phyloP scores from a whole-genome alignment of 371 early-diverging fungal genomes.

The Lichtheimia corymbifera region DNA sequence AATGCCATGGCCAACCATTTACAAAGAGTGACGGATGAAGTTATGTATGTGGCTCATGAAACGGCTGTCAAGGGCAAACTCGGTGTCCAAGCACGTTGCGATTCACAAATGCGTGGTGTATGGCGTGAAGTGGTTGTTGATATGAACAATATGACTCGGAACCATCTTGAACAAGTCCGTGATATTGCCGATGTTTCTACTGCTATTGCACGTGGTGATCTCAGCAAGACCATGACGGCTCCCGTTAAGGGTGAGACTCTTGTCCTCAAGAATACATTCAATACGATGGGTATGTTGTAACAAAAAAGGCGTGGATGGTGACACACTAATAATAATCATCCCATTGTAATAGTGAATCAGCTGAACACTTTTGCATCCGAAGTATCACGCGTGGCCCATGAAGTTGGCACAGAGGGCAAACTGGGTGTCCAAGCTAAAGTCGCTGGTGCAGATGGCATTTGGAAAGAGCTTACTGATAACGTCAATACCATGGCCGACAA shows the following conservation, averaged over 20 bases:
- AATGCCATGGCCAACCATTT: conserved; percentile 69
- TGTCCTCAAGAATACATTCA: conserved; percentile 71
- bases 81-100: conserved; percentile 57
- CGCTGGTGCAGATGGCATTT: conserved; percentile 52
- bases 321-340: neutral
- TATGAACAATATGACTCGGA: conserved; percentile 66
- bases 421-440: conserved; percentile 32
- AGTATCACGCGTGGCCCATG: conserved; percentile 38
- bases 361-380: conserved; percentile 36
- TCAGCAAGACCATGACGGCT: conserved; percentile 67
- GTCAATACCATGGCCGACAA: conserved; percentile 47
- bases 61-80: conserved; percentile 69
- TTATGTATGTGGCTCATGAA: conserved; percentile 59
- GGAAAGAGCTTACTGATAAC: conserved; percentile 61
- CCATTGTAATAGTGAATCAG: conserved; percentile 23
- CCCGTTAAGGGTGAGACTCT: conserved; percentile 70
- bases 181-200: conserved; percentile 76
- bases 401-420: conserved; percentile 40
- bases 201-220: conserved; percentile 74
- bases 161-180: conserved; percentile 70
- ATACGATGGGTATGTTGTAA: conserved; percentile 65
- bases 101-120: conserved; percentile 54
- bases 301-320: neutral
- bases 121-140: conserved; percentile 74
- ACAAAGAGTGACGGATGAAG: conserved; percentile 53